Evolutionary conservation across 192 early-diverging fungal genomes (phyloP).

Genomic region (Coemansia sp.): DNA sequence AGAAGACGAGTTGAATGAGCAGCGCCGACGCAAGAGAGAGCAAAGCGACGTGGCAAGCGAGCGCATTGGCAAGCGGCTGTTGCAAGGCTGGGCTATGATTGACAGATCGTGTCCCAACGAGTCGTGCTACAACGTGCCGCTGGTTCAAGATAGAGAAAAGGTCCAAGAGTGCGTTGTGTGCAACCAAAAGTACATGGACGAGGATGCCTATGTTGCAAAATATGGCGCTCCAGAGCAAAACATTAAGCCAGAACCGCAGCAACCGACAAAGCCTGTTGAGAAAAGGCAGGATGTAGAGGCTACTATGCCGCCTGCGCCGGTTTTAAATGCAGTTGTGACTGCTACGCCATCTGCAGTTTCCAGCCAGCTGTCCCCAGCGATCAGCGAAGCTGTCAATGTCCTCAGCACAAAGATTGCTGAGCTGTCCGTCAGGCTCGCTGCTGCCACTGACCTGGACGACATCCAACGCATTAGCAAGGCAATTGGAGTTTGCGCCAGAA

Average conservation of each 20-base stretch:
- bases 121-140: slow-evolving; percentile 30
- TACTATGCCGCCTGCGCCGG: not conserved
- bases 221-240: slow-evolving; percentile 12
- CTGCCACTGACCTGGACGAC: slow-evolving; percentile 15
- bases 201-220: slow-evolving; percentile 25
- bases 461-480: slow-evolving; percentile 23
- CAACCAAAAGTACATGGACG: slow-evolving; percentile 41
- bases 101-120: slow-evolving; percentile 36
- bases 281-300: not conserved
- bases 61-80: slow-evolving; percentile 36
- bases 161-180: slow-evolving; percentile 44
- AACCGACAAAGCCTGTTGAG: not conserved
- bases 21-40: slow-evolving; percentile 20
- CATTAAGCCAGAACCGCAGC: not conserved
- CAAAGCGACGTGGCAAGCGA: slow-evolving; percentile 43
- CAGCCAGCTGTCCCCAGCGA: not conserved
- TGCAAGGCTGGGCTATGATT: slow-evolving; percentile 50
- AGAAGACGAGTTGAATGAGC: not conserved
- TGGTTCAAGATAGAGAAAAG: slow-evolving; percentile 31
- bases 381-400: slow-evolving; percentile 16
- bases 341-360: not conserved
- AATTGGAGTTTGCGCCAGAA: slow-evolving; percentile 26
- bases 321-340: no score
- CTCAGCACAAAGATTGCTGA: slow-evolving; percentile 24
- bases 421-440: slow-evolving; percentile 21